phyloP scores from a whole-genome alignment of 306 rosid species.

The Ceratonia siliqua region DNA sequence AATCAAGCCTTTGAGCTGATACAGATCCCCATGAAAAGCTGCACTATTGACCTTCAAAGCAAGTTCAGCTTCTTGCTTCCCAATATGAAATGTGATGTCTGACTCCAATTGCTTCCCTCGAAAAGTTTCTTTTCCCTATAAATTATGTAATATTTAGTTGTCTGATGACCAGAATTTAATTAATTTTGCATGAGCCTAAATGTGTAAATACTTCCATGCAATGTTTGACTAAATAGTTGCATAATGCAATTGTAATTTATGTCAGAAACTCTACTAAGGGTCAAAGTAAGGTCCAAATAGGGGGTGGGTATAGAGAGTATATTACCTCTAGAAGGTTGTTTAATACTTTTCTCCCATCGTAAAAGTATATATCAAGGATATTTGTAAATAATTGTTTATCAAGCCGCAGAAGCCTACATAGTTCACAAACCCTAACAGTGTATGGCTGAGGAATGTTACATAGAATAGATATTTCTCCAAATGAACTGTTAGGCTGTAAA shows the following conservation, averaged over 20 bases:
- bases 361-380: constrained; percentile 82
- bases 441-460: constrained; percentile 96
- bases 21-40: constrained; percentile 75
- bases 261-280: neutral
- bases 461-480: constrained; percentile 88
- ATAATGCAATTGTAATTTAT: constrained; percentile 1
- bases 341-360: constrained; percentile 86
- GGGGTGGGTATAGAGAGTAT: neutral
- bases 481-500: constrained; percentile 62
- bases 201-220: constrained; percentile 10
- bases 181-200: neutral
- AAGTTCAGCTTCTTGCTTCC: constrained; percentile 93
- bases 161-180: neutral
- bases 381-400: constrained; percentile 90
- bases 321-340: constrained; percentile 92
- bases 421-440: constrained; percentile 85
- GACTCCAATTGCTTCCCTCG: constrained; percentile 83
- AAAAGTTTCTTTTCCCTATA: constrained; percentile 66
- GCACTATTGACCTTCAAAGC: constrained; percentile 88
- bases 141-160: constrained; percentile 14
- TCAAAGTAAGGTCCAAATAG: neutral
- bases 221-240: constrained; percentile 20
- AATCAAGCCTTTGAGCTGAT: constrained; percentile 74
- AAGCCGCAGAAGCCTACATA: constrained; percentile 84
- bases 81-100: constrained; percentile 87